Evolutionary conservation across 345 rosid genomes (phyloP), one percentile per base, ranked within the genome.

Genomic region (Populus davidiana): DNA sequence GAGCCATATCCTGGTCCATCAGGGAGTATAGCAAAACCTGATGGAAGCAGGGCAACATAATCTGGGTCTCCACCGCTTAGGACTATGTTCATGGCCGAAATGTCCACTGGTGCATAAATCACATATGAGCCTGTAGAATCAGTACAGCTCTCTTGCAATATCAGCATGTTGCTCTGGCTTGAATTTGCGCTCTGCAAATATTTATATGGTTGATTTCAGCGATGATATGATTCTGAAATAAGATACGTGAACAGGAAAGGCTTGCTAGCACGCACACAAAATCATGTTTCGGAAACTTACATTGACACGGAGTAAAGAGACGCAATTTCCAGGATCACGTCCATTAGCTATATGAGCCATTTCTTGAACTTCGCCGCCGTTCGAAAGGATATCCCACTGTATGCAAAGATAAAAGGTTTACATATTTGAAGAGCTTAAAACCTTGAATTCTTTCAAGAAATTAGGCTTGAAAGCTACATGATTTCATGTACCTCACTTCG

Each of bases 321-420:
- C 97, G 33, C 83, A 84, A 71, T 93, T 93, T 47, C 99, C 97
- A 21, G 97, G 96, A 68, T 93, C 92, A 0, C 91, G 93, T 27
- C 99, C 98, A 79, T 93, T 96, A 9, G 99, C 98, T n/a, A 96
- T 93, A 82, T 96, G 97, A 77, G 99, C 90, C 97, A 96, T 90
- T 86, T 96, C 98, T 84, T 93, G 90, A 81, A 92, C 94, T 79
- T 90, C 85, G 9, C 99, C 98, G 54, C 97, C 98, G 81, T 96
- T 96, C 1, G 99, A 96, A 23, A 96, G 97, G 49, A 96, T 96
- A 81, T 96, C 99, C 99, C 99, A 96, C 99, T 95, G 63, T 56
- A 23, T n/a, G 63, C 14, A 56, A 56, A 56, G 27, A n/a, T 1
- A 56, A 56, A 11, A n/a, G 12, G 14, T 56, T 56, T n/a, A 56